These are phyloP conservation scores for Boletus subcaerulescens DNA, from an alignment of 768 basidiomycete genomes.

Conservation along the genomic window DNA sequence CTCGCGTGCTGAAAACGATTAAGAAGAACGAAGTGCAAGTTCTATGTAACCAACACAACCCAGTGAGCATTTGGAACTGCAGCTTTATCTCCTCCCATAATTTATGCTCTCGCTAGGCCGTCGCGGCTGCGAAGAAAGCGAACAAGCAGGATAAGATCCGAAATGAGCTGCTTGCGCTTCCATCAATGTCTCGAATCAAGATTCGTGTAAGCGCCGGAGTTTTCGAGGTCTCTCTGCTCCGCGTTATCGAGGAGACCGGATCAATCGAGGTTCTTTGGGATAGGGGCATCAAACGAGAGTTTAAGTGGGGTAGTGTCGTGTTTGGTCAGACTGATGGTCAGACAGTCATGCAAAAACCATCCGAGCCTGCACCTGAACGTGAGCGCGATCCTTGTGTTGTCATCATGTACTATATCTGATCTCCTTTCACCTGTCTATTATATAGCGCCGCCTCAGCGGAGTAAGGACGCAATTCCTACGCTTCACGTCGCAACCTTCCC, in stretches of 20 bases:
- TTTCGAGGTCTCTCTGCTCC: conserved; percentile 79
- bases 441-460: conserved; percentile 19
- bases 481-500: conserved; percentile 27
- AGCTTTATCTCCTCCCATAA: not conserved
- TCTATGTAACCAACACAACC: conserved; percentile 87
- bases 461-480: conserved; percentile 11
- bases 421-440: not conserved
- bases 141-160: conserved; percentile 73
- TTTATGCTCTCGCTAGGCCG: conserved; percentile 44
- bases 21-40: conserved; percentile 74
- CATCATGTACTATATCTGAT: conserved; percentile 6
- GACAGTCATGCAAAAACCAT: conserved; percentile 65
- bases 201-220: conserved; percentile 81
- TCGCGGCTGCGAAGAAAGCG: conserved; percentile 72
- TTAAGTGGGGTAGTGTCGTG: conserved; percentile 80
- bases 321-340: conserved; percentile 72
- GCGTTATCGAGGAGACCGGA: conserved; percentile 63
- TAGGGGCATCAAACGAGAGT: conserved; percentile 65
- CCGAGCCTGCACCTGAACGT: conserved; percentile 52
- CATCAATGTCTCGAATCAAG: conserved; percentile 73
- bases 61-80: conserved; percentile 50
- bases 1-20: conserved; percentile 57
- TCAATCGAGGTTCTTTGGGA: conserved; percentile 85
- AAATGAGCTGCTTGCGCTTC: conserved; percentile 65
- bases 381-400: conserved; percentile 24